Base-by-base conservation (phyloP, 2,329 filamentous ascomycete genomes). In the Dactylellina sp. region DNA sequence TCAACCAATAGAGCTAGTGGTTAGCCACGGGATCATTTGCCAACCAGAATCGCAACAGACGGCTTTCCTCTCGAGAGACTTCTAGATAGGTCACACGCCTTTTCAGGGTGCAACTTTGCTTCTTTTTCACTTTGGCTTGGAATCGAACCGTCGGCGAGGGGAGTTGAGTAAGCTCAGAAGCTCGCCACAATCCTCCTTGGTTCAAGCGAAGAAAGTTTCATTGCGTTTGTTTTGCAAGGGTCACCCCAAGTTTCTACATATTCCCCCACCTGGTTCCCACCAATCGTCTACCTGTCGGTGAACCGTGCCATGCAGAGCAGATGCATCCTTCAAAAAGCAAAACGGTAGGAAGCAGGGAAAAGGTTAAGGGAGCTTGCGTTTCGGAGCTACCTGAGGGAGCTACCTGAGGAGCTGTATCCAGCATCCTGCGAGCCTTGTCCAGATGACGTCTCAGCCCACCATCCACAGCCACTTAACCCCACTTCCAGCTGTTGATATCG, bases 361-460 rank as follows among this genome's bases (percentile, higher is more conserved):
- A 35, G 22, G 32, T 37, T 32, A 64, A 47, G 42, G 44, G 61
- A 28, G 53, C 53, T 57, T 44, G 37, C 18, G 35, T 39, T 55
- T 12, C 7, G 20, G 35, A 39, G 32, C 35, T 25, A 39, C 35
- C 6, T 11, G n/a, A 28, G 18, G 52, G 9, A 37, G 20, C 25
- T 65, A 52, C 62, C 62, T 40, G 32, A 25, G 32, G 47, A n/a
- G 32, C n/a, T n/a, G n/a, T n/a, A 25, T n/a, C 44, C 24, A 32
- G 18, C 12, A 37, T 56, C 52, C 53, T 52, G 60, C 68, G 63
- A 71, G 37, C 66, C 53, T 28, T 72, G 68, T 55, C 46, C 52
- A 65, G 68, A 72, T 72, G 68, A 72, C 68, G 68, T 72, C 66
- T 49, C 66, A 60, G 28, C 59, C 52, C 68, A 61, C 64, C 63